A percentile compares a stretch with the other conserved stretches of the same genome.
phyloP scores from a whole-genome alignment of 163 green algal species.

The Chlamydomonas reinhardtii region DNA sequence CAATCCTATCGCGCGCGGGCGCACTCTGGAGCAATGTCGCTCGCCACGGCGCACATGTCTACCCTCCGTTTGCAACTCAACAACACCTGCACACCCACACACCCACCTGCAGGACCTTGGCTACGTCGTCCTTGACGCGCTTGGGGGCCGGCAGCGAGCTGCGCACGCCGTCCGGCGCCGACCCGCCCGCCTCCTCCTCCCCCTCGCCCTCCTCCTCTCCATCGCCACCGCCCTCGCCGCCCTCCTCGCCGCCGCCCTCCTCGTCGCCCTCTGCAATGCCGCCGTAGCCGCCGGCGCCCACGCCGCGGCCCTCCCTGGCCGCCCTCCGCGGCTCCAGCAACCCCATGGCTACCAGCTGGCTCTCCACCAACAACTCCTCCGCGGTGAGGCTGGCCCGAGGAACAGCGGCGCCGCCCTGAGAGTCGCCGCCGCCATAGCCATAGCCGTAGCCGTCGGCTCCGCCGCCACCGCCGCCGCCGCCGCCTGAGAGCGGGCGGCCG shows the following conservation, averaged over 20 bases:
- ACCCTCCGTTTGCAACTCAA: no score
- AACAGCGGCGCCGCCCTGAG: no score
- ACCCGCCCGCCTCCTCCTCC: not conserved
- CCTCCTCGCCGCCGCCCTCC: not conserved
- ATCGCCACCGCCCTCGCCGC: not conserved
- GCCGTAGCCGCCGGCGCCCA: not conserved
- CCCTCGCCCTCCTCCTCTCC: not conserved
- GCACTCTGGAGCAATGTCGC: no score
- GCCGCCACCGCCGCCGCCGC: not conserved
- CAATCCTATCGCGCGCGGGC: no score
- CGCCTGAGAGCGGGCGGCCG: not conserved
- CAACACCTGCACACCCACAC: no score
- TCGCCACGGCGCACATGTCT: no score
- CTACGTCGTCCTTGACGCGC: slow-evolving; percentile 31
- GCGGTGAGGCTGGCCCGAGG: slow-evolving; percentile 20
- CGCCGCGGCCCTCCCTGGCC: slow-evolving; percentile 10
- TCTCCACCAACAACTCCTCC: slow-evolving; percentile 60
- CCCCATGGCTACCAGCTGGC: slow-evolving; percentile 58
- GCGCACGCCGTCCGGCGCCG: slow-evolving; percentile 5
- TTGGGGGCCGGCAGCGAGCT: slow-evolving; percentile 21
- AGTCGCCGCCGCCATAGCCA: not conserved
- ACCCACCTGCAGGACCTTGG: not conserved
- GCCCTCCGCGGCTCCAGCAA: slow-evolving; percentile 51
- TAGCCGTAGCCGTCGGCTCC: no score
- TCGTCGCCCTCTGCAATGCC: not conserved